phyloP scores from a whole-genome alignment of 345 rosid genomes.

The Sapria himalayana region DNA sequence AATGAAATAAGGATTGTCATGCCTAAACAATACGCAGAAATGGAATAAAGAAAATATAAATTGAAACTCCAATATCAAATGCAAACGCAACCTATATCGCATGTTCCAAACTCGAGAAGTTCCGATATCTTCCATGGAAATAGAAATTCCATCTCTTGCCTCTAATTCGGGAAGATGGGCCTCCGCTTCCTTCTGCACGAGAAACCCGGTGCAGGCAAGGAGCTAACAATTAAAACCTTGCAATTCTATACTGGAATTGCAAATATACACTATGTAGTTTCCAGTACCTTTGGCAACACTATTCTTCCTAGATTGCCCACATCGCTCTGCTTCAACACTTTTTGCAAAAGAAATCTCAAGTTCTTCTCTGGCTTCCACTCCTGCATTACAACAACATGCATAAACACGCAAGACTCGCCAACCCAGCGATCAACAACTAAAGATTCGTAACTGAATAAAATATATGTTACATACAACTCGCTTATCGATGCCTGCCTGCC shows the following conservation, averaged over 20 bases:
- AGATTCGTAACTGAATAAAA: neutral
- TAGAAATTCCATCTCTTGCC: constrained; percentile 87
- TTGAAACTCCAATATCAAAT: too few species aligned
- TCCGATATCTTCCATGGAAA: constrained; percentile 97
- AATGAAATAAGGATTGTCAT: neutral
- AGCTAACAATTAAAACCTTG: neutral
- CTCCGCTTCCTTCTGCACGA: constrained; percentile 77
- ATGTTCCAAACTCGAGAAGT: constrained; percentile 95
- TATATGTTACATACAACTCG: constrained; percentile 30
- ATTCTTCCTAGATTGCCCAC: constrained; percentile 94
- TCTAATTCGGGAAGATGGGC: constrained; percentile 88
- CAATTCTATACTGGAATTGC: neutral
- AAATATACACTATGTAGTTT: neutral
- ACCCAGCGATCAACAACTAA: neutral
- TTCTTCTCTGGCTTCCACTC: constrained; percentile 89
- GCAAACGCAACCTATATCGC: constrained; percentile 94
- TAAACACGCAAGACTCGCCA: neutral
- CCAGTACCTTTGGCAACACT: constrained; percentile 62
- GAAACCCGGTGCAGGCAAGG: neutral
- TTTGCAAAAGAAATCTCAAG: constrained; percentile 80
- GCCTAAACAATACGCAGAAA: neutral
- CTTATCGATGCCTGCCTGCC: constrained; percentile 35
- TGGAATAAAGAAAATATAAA: neutral
- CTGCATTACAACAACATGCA: constrained; percentile 14
- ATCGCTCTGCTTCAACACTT: constrained; percentile 96